These are phyloP conservation scores for Periconia digitata DNA, from an alignment of 2,329 filamentous ascomycete genomes.

Conservation along the genomic window DNA sequence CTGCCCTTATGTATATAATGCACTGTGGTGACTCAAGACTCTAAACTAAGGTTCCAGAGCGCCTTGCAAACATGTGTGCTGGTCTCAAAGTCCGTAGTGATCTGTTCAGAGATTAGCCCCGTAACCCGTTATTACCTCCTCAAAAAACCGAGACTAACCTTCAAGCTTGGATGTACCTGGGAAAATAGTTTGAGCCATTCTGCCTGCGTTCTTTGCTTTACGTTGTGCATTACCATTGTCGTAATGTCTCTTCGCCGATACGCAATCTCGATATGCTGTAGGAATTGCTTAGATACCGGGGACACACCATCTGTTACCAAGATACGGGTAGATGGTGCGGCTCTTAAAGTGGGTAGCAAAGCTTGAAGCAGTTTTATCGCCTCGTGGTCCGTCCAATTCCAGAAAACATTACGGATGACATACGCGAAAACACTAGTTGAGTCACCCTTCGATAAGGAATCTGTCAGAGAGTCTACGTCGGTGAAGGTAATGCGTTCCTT, in stretches of 20 bases:
- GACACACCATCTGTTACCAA: slow-evolving; percentile 2
- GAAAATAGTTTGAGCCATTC: not conserved
- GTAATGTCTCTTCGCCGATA: slow-evolving; percentile 4
- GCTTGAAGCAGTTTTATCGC: slow-evolving; percentile 1
- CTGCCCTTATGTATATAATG: not conserved
- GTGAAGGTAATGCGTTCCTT: slow-evolving; percentile 1
- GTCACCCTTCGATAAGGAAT: not conserved
- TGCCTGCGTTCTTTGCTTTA: slow-evolving; percentile 3
- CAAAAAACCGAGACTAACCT: not conserved
- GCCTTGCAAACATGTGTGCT: slow-evolving; percentile 4
- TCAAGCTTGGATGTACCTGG: slow-evolving; percentile 1
- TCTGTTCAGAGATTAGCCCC: not conserved
- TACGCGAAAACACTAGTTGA: not conserved
- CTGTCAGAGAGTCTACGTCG: not conserved
- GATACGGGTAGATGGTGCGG: not conserved
- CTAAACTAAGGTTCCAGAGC: not conserved
- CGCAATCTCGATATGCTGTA: slow-evolving; percentile 1
- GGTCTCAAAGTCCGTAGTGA: slow-evolving; percentile 1
- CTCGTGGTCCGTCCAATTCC: slow-evolving; percentile 3
- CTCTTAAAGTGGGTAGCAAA: not conserved
- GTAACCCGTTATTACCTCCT: not conserved
- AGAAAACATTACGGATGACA: slow-evolving; percentile 5
- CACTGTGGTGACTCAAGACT: not conserved
- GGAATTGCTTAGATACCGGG: not conserved
- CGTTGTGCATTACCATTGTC: slow-evolving; percentile 6